These are phyloP conservation scores for Monosporascus cannonballus DNA, from an alignment of 2,329 filamentous ascomycete genomes.

Conservation along the genomic window DNA sequence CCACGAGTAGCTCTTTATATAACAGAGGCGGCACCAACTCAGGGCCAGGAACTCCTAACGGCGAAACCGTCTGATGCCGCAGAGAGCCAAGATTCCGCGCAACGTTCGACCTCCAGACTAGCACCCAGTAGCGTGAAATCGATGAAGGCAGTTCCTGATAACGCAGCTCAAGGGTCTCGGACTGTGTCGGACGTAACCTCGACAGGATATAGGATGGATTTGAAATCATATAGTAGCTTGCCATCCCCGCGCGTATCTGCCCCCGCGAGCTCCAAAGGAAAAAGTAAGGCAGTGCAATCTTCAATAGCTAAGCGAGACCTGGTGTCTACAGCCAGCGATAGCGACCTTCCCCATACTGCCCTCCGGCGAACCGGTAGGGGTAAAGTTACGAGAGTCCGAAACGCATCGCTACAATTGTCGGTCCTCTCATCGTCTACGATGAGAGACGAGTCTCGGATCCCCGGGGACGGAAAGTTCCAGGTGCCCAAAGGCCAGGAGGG, in stretches of 20 bases:
- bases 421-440: neutral
- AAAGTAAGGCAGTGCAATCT: neutral
- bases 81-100: slow-evolving; percentile 4
- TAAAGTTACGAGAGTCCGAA: neutral
- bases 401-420: neutral
- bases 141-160: slow-evolving; percentile 48
- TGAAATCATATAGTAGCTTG: slow-evolving; percentile 13
- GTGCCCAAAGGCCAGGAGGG: too few relatives aligned
- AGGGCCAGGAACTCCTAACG: slow-evolving; percentile 2
- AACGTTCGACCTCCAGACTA: slow-evolving; percentile 19
- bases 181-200: slow-evolving; percentile 5
- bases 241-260: slow-evolving; percentile 6
- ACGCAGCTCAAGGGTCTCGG: slow-evolving; percentile 20
- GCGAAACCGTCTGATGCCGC: slow-evolving; percentile 1
- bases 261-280: neutral
- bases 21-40: slow-evolving; percentile 1
- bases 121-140: slow-evolving; percentile 35
- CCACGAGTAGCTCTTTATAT: slow-evolving; percentile 1
- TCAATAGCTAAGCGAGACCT: neutral
- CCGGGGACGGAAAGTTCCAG: too few relatives aligned
- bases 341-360: neutral
- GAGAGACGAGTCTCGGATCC: too few relatives aligned
- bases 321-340: neutral
- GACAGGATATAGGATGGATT: slow-evolving; percentile 4
- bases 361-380: neutral